Conservation (phyloP, 1,284 basidiomycete genomes). For the Ganoderma lucidum region DNA sequence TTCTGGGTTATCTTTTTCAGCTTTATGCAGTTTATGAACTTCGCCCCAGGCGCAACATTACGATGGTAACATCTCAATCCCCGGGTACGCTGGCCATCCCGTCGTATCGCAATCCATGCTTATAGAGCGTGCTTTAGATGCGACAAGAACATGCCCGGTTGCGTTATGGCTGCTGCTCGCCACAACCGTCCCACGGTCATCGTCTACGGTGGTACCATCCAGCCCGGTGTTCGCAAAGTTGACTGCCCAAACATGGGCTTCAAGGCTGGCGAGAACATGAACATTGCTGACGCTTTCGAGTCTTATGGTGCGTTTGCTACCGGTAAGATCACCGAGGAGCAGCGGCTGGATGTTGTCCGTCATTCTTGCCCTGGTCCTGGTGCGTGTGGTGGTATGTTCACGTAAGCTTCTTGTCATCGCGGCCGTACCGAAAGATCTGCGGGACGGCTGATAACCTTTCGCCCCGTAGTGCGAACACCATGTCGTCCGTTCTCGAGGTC, state of each 20-base stretch:
- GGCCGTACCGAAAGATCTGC: too few species aligned
- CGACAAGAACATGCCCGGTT: slow-evolving; percentile 96
- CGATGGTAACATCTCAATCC: slow-evolving; percentile 86
- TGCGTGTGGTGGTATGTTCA: slow-evolving; percentile 86
- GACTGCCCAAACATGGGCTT: slow-evolving; percentile 85
- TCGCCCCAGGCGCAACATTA: slow-evolving; percentile 78
- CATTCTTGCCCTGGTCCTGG: slow-evolving; percentile 83
- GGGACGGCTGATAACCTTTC: background rate
- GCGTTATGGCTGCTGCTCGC: slow-evolving; percentile 84
- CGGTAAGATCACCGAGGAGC: slow-evolving; percentile 79
- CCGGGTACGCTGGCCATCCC: slow-evolving; percentile 50
- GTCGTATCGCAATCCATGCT: background rate
- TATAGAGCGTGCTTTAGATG: slow-evolving; percentile 48
- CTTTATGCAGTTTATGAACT: slow-evolving; percentile 11
- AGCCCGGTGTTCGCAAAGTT: slow-evolving; percentile 75
- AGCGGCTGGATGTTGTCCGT: slow-evolving; percentile 82
- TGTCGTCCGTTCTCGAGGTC: slow-evolving; percentile 91
- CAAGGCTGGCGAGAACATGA: slow-evolving; percentile 81
- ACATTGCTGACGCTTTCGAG: slow-evolving; percentile 86
- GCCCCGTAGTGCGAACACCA: slow-evolving; percentile 75
- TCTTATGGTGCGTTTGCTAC: slow-evolving; percentile 82
- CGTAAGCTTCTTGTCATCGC: slow-evolving; percentile 48
- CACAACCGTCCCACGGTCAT: slow-evolving; percentile 89
- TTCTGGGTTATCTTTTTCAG: slow-evolving; percentile 1
- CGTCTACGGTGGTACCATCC: slow-evolving; percentile 88